Evolutionary conservation across 148 eudicot genomes (phyloP), one percentile per base, ranked within the genome.

Genomic region (Vaccinium vitisidaea): DNA sequence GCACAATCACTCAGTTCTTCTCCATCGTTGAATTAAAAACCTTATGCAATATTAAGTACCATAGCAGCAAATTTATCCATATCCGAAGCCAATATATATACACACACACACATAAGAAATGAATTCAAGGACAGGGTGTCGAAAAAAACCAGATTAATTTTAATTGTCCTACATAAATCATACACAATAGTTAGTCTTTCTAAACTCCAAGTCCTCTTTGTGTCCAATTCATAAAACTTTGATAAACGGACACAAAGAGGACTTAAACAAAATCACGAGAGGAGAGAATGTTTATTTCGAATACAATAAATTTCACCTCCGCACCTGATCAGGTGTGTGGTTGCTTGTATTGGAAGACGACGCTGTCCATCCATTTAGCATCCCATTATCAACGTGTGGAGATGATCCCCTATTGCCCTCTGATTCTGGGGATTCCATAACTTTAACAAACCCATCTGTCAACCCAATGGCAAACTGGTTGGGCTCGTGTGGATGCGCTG

Each of bases 401-500:
- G 32, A 30, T 30, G 32, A 30, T 30, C 32, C 32, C 32, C 32
- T 30, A 30, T 30, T 30, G 50, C 93, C 91, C 32, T 30, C 76
- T 95, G 95, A 6, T 92, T 87, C 88, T 93, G 82, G 39, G 4
- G 98, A 98, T 75, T 95, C 98, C 19, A 95, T 77, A 77, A 95
- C 98, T 86, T 92, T 91, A 53, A 95, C 93, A 0, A 91, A 81
- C 61, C 84, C 43, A 4, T 39, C 43, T 39, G 43, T 39, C 43
- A 39, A 39, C 43, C 43, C 43, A 39, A 39, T 39, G 0, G 96
- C 97, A 80, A 95, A 91, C 75, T 95, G 98, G 89, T 90, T 93
- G n/a, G 94, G 90, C 25, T 94, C 94, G 36, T 91, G 96, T 3
- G 95, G 98, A 36, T 95, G 98, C 2, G 96, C 92, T 75, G 94